These are phyloP conservation scores for Penicillium taxi DNA, from an alignment of 495 filamentous ascomycete genomes.

Conservation along the genomic window DNA sequence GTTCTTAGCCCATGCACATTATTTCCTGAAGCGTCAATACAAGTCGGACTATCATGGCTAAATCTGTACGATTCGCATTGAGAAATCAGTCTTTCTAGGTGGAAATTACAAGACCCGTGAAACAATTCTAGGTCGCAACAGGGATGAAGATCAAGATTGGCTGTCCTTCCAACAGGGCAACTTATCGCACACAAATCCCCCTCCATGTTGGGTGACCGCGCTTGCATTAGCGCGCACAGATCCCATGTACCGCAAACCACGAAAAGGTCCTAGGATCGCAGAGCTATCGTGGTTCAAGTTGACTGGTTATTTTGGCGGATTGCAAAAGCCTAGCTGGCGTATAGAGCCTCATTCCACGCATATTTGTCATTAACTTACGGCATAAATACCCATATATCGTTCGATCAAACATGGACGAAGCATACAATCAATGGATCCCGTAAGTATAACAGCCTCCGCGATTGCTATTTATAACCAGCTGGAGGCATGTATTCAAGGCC, in stretches of 20 bases:
- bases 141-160: too few species aligned
- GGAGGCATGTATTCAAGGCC: conserved; percentile 2
- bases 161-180: too few species aligned
- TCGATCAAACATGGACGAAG: background rate
- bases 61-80: too few species aligned
- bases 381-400: background rate
- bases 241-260: conserved; percentile 1
- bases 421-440: background rate
- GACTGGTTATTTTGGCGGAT: background rate
- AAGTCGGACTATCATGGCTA: too few species aligned
- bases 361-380: background rate
- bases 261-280: too few species aligned
- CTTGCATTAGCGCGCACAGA: conserved; percentile 1
- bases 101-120: too few species aligned
- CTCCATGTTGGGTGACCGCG: too few species aligned
- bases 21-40: too few species aligned
- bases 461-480: conserved; percentile 2
- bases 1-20: too few species aligned
- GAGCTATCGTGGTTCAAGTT: conserved; percentile 1
- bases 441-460: background rate
- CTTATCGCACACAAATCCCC: too few species aligned
- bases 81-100: too few species aligned
- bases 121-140: too few species aligned
- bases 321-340: background rate
- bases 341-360: background rate